Conservation (phyloP, 345 rosid species). For the Jatropha curcas region DNA sequence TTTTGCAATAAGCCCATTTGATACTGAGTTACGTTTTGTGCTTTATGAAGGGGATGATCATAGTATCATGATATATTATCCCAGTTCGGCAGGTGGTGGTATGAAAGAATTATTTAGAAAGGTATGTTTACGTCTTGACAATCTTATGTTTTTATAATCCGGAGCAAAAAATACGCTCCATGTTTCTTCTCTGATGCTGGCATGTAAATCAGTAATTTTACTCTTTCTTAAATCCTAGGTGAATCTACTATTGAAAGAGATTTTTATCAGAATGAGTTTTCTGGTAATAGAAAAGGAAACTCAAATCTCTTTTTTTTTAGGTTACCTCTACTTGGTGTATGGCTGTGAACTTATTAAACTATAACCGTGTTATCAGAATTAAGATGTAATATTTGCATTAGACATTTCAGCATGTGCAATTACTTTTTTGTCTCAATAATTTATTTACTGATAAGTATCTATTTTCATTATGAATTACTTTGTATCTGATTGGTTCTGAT, state of each 20-base stretch:
- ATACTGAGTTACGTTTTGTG: constrained; percentile 18
- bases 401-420: background rate
- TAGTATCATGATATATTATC: constrained; percentile 97
- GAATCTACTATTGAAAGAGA: constrained; percentile 2
- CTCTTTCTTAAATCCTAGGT: constrained; percentile 6
- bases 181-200: background rate
- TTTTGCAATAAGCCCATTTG: constrained; percentile 11
- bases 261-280: background rate
- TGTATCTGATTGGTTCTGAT: constrained; percentile 11
- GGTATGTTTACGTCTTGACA: constrained; percentile 43
- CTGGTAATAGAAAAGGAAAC: background rate
- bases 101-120: constrained; percentile 99
- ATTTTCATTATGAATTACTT: background rate
- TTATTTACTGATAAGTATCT: background rate
- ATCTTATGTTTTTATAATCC: background rate
- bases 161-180: background rate
- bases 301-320: background rate
- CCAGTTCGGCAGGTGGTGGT: constrained; percentile 99
- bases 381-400: background rate
- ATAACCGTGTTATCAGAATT: background rate
- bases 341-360: constrained; percentile 2
- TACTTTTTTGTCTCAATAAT: background rate
- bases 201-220: background rate
- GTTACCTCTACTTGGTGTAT: constrained; percentile 3
- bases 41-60: constrained; percentile 83